These are phyloP conservation scores for Colletotrichum australisinense DNA, from an alignment of 2,329 filamentous ascomycete genomes.

Conservation along the genomic window DNA sequence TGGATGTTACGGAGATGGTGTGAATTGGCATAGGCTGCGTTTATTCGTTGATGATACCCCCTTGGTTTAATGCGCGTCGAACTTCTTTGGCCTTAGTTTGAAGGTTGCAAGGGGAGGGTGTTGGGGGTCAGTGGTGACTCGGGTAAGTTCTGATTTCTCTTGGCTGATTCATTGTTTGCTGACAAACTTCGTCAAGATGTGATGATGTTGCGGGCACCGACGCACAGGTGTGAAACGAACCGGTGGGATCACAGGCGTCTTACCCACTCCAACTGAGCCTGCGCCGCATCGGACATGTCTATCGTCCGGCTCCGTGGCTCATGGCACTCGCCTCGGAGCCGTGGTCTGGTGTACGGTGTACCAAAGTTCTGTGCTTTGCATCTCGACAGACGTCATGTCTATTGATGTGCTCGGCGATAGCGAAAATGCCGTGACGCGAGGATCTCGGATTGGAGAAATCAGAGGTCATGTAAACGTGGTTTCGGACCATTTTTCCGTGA, in stretches of 20 bases:
- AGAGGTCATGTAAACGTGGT: neutral
- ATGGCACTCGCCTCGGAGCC: neutral
- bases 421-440: neutral
- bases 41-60: conserved; percentile 11
- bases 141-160: neutral
- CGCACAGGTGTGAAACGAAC: neutral
- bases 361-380: neutral
- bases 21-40: neutral
- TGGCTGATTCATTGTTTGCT: neutral
- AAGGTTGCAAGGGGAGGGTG: neutral
- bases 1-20: conserved; percentile 26
- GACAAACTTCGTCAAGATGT: neutral
- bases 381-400: neutral
- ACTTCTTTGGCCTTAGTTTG: neutral
- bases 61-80: neutral
- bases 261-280: neutral
- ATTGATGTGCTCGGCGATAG: neutral
- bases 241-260: neutral
- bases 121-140: no score
- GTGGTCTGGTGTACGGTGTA: neutral
- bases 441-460: neutral
- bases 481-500: neutral
- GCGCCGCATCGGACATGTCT: neutral
- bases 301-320: neutral
- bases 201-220: neutral